Evolutionary conservation across 208 protist species (phyloP).

Genomic region (Crithidia brevicula): DNA sequence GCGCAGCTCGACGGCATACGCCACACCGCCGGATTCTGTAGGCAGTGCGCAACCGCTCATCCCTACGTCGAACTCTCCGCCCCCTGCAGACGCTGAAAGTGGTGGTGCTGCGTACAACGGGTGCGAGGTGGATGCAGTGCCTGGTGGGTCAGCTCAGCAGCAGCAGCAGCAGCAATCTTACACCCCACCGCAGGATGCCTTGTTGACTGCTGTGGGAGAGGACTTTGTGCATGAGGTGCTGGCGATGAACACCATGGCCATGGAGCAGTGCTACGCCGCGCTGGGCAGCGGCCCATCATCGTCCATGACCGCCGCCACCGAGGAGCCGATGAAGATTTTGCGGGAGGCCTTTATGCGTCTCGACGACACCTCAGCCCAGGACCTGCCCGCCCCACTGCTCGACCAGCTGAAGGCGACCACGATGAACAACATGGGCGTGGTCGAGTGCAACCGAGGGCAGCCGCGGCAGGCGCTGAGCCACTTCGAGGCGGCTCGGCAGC

Average conservation of each 20-base stretch:
- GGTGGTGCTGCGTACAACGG: neutral
- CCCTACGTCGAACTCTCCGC: neutral
- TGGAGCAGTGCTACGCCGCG: constrained; percentile 67
- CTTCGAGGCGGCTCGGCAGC: constrained; percentile 78
- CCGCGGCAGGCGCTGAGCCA: constrained; percentile 83
- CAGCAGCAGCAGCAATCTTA: neutral
- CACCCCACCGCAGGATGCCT: constrained; percentile 12
- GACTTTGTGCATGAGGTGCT: constrained; percentile 78
- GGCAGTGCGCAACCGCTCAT: neutral
- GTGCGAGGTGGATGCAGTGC: neutral
- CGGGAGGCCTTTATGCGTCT: constrained; percentile 66
- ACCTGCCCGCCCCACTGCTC: constrained; percentile 36
- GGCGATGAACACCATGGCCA: constrained; percentile 84
- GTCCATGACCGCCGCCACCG: constrained; percentile 18
- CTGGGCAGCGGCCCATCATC: constrained; percentile 5
- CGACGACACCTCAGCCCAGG: constrained; percentile 30
- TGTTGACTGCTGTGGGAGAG: constrained; percentile 35
- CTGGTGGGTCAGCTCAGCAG: neutral
- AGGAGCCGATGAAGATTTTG: constrained; percentile 60
- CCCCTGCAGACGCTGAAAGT: neutral
- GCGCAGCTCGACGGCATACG: constrained; percentile 22
- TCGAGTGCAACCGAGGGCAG: constrained; percentile 85
- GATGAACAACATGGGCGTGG: constrained; percentile 88
- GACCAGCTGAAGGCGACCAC: constrained; percentile 83
- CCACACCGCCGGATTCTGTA: neutral